These are phyloP conservation scores for Diospyros kaki DNA, from an alignment of 148 eudicot genomes.

Conservation along the genomic window DNA sequence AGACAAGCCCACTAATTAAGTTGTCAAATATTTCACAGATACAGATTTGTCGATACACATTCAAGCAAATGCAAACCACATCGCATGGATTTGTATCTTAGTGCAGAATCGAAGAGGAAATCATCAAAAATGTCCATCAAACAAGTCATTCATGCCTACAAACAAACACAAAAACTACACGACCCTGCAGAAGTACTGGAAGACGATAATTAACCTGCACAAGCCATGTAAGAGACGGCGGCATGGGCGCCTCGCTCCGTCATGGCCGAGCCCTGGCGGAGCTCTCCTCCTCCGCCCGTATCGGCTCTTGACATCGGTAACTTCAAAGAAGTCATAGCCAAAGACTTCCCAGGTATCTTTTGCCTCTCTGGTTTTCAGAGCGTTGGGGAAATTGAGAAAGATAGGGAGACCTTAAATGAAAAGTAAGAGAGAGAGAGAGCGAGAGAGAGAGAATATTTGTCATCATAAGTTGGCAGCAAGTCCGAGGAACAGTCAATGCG, in stretches of 20 bases:
- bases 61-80: too few relatives aligned
- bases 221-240: conserved; percentile 49
- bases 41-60: too few relatives aligned
- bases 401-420: too few relatives aligned
- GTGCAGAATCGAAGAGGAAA: background rate
- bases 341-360: background rate
- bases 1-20: too few relatives aligned
- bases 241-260: conserved; percentile 38
- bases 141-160: background rate
- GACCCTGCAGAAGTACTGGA: too few relatives aligned
- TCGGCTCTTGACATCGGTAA: conserved; percentile 18
- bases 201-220: conserved; percentile 52
- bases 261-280: conserved; percentile 23
- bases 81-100: background rate
- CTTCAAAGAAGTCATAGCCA: conserved; percentile 23
- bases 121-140: background rate
- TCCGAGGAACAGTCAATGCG: too few relatives aligned
- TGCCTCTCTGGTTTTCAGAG: too few relatives aligned
- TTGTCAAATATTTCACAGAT: too few relatives aligned
- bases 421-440: too few relatives aligned
- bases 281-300: background rate
- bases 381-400: too few relatives aligned
- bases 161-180: background rate
- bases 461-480: too few relatives aligned
- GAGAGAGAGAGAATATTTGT: too few relatives aligned